phyloP scores from a whole-genome alignment of 2,329 filamentous ascomycete genomes.

The Diplodia sapinea region DNA sequence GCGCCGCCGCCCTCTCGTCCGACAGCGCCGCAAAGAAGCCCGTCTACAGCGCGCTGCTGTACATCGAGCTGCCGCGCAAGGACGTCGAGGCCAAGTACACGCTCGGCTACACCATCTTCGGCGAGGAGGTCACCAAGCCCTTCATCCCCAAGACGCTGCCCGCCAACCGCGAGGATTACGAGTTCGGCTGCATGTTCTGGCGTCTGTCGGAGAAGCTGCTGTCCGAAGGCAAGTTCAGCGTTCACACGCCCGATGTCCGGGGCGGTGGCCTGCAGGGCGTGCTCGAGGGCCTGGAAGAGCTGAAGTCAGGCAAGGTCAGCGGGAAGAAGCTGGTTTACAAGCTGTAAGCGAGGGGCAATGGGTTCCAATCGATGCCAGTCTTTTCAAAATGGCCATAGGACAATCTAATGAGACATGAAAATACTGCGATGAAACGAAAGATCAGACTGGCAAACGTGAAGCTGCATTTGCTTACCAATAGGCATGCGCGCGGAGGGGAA shows the following conservation, averaged over 20 bases:
- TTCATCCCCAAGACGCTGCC: conserved; percentile 17
- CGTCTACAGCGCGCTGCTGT: conserved; percentile 52
- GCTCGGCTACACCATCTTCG: conserved; percentile 52
- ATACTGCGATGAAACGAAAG: too few relatives aligned
- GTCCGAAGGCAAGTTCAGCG: conserved; percentile 42
- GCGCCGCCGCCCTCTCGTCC: conserved; percentile 49
- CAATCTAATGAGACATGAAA: too few relatives aligned
- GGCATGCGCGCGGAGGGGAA: too few relatives aligned
- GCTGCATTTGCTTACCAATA: background rate
- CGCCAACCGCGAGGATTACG: conserved; percentile 39
- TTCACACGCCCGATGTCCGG: conserved; percentile 41
- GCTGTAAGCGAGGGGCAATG: conserved; percentile 5
- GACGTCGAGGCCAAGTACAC: conserved; percentile 53
- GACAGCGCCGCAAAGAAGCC: conserved; percentile 31
- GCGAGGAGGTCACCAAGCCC: conserved; percentile 45
- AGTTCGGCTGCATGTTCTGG: conserved; percentile 42
- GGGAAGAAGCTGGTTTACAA: conserved; percentile 46
- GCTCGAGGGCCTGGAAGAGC: conserved; percentile 41
- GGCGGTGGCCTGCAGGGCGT: conserved; percentile 41
- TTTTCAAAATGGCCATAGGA: too few relatives aligned
- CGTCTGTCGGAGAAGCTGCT: conserved; percentile 37
- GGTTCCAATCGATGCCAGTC: too few relatives aligned
- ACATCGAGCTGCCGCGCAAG: conserved; percentile 48
- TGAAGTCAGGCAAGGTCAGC: conserved; percentile 44
- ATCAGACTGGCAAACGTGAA: background rate